phyloP scores from a whole-genome alignment of 495 filamentous ascomycete genomes.

The Xylaria flabelliformis region DNA sequence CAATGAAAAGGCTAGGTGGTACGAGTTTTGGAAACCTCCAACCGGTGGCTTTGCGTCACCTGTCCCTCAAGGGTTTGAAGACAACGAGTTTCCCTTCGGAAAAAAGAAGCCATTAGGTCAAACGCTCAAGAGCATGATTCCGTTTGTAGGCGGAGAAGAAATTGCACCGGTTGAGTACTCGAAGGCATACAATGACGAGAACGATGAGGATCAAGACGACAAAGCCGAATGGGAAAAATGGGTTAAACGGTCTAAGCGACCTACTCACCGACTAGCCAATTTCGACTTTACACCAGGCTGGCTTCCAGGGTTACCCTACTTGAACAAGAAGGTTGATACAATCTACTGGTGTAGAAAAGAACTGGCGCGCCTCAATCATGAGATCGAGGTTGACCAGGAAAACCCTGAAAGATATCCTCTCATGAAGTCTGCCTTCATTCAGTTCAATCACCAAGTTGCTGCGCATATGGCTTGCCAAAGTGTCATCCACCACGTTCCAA shows the following conservation, averaged over 20 bases:
- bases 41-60: slow-evolving; percentile 59
- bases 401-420: slow-evolving; percentile 86
- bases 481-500: slow-evolving; percentile 88
- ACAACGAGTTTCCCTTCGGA: slow-evolving; percentile 46
- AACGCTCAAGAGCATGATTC: slow-evolving; percentile 50
- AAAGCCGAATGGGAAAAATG: slow-evolving; percentile 87
- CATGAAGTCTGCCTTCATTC: slow-evolving; percentile 98
- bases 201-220: slow-evolving; percentile 65
- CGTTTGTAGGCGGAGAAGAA: slow-evolving; percentile 47
- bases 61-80: slow-evolving; percentile 55
- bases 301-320: slow-evolving; percentile 77
- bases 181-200: slow-evolving; percentile 69
- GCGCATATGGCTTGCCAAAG: slow-evolving; percentile 98
- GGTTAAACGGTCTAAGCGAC: slow-evolving; percentile 79
- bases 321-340: slow-evolving; percentile 92
- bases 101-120: slow-evolving; percentile 54
- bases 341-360: slow-evolving; percentile 92
- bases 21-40: slow-evolving; percentile 62
- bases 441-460: slow-evolving; percentile 97
- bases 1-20: slow-evolving; percentile 53
- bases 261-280: slow-evolving; percentile 81
- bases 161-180: slow-evolving; percentile 67
- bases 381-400: slow-evolving; percentile 91
- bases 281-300: slow-evolving; percentile 74
- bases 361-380: slow-evolving; percentile 85